Evolutionary conservation across 1,284 basidiomycete species (phyloP).

Genomic region (Fomes fomentarius): DNA sequence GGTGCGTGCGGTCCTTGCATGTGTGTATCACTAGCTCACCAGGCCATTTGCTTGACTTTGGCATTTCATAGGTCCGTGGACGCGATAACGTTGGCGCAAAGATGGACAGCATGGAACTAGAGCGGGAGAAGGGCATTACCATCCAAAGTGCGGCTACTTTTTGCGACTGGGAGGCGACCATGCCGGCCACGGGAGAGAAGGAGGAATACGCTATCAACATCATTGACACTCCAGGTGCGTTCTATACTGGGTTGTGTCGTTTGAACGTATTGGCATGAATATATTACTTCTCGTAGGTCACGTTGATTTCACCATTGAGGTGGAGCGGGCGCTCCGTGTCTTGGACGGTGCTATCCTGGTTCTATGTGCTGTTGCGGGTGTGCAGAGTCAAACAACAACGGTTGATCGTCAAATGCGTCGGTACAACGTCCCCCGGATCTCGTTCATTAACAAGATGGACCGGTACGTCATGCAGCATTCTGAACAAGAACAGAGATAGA

Average conservation of each 20-base stretch:
- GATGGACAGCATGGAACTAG: conserved; percentile 99
- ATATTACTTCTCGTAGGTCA: conserved; percentile 68
- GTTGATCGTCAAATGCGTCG: conserved; percentile 99
- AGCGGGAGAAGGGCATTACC: conserved; percentile 99
- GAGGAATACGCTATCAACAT: conserved; percentile 96
- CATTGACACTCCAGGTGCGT: conserved; percentile 93
- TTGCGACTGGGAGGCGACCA: conserved; percentile 90
- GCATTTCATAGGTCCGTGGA: conserved; percentile 92
- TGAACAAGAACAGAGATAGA: not conserved
- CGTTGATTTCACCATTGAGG: conserved; percentile 99
- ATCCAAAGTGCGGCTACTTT: conserved; percentile 99
- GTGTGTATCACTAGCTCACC: conserved; percentile 5
- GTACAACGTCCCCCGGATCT: conserved; percentile 94
- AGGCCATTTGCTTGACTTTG: too few relatives aligned
- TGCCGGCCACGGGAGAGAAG: conserved; percentile 65
- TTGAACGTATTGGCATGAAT: conserved; percentile 1
- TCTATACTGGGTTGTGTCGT: too few relatives aligned
- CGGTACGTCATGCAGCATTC: conserved; percentile 49
- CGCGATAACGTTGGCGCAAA: conserved; percentile 96
- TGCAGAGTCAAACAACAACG: conserved; percentile 97
- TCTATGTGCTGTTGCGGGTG: conserved; percentile 95
- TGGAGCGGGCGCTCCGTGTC: conserved; percentile 95
- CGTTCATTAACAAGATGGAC: conserved; percentile 99
- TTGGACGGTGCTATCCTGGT: conserved; percentile 97
- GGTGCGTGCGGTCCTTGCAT: conserved; percentile 50